A percentile compares a stretch with the other conserved stretches of the same genome.
These are phyloP conservation scores for Microcos paniculata DNA, from an alignment of 345 rosid species.

Conservation along the genomic window DNA sequence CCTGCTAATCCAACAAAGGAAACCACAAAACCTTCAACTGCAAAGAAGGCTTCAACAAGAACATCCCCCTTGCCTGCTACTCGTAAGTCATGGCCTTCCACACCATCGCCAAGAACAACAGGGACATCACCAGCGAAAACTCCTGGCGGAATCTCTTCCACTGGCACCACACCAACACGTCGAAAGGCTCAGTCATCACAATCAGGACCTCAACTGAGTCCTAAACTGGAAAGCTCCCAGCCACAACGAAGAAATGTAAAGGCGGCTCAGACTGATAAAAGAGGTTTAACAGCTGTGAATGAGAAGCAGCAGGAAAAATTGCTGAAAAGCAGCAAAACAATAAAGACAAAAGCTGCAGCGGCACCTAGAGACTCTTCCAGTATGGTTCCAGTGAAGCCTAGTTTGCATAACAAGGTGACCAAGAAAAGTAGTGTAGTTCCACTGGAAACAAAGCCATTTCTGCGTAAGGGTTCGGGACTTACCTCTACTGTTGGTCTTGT, in stretches of 20 bases:
- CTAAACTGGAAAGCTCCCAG: slow-evolving; percentile 43
- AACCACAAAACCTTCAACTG: slow-evolving; percentile 34
- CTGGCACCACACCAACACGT: slow-evolving; percentile 37
- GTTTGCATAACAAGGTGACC: slow-evolving; percentile 48
- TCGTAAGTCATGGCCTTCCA: slow-evolving; percentile 64
- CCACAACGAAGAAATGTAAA: slow-evolving; percentile 30
- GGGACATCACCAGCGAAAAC: slow-evolving; percentile 44
- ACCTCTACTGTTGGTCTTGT: slow-evolving; percentile 25
- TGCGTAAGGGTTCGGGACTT: slow-evolving; percentile 47
- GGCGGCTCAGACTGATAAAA: slow-evolving; percentile 22
- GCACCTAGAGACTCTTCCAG: slow-evolving; percentile 33
- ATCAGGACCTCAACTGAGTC: slow-evolving; percentile 33
- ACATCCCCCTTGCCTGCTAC: slow-evolving; percentile 37
- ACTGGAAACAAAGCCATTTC: slow-evolving; percentile 50
- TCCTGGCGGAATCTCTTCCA: slow-evolving; percentile 34
- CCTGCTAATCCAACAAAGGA: slow-evolving; percentile 40
- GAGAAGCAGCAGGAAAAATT: slow-evolving; percentile 36
- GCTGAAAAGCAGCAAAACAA: slow-evolving; percentile 33
- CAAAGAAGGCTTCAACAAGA: slow-evolving; percentile 41
- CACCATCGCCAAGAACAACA: slow-evolving; percentile 40
- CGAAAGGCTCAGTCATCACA: slow-evolving; percentile 42
- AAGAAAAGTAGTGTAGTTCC: slow-evolving; percentile 65
- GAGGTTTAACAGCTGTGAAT: slow-evolving; percentile 28
- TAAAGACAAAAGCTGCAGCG: slow-evolving; percentile 31
- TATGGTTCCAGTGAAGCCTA: slow-evolving; percentile 39